Evolutionary conservation across 2,329 filamentous ascomycete genomes (phyloP), one percentile per base, ranked within the genome.

Genomic region (Cladosporium cucumerinum): DNA sequence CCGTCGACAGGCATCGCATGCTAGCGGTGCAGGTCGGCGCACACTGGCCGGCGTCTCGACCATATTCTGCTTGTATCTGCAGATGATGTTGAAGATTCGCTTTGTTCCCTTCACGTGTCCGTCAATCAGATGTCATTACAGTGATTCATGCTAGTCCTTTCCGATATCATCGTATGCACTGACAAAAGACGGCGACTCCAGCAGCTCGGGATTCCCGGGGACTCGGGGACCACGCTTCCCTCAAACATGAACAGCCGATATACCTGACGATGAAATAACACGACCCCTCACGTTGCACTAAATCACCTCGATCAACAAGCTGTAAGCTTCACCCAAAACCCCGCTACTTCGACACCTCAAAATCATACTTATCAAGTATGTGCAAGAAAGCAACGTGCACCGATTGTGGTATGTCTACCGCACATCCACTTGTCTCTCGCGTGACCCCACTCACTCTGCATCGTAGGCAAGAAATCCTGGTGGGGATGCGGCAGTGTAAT

Each of bases 321-420:
- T 3, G 1, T n/a, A n/a, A 2, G 7, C 6, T n/a, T 43, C 7
- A 10, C 7, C 7, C 5, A n/a, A n/a, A 18, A 3, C 18, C 2
- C 7, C 18, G 2, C 18, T 43, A 43, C 36, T n/a, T 6, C 2
- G 10, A 43, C 36, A n/a, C 36, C 18, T n/a, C 36, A n/a, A n/a
- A 43, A 0, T 18, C 18, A n/a, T 10, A 43, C 18, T 43, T 7
- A 57, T 12, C 30, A 21, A 63, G 3, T 7, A 91, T 91, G 88
- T 91, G 88, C 76, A 87, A 82, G 77, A 85, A 85, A 76, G 84
- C 85, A 26, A 83, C 78, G 66, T 91, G 88, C 77, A 78, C 78
- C 67, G 84, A 80, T 60, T 91, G 88, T 80, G 80, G 88, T 89
- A 82, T 72, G 86, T 80, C 46, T 21, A 8, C 21, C 23, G 21